Percentiles rank a stretch among this genome's conserved stretches.
Evolutionary conservation across 2,329 filamentous ascomycete species (phyloP).

Genomic region (Neoscytalidium dimidiatum): DNA sequence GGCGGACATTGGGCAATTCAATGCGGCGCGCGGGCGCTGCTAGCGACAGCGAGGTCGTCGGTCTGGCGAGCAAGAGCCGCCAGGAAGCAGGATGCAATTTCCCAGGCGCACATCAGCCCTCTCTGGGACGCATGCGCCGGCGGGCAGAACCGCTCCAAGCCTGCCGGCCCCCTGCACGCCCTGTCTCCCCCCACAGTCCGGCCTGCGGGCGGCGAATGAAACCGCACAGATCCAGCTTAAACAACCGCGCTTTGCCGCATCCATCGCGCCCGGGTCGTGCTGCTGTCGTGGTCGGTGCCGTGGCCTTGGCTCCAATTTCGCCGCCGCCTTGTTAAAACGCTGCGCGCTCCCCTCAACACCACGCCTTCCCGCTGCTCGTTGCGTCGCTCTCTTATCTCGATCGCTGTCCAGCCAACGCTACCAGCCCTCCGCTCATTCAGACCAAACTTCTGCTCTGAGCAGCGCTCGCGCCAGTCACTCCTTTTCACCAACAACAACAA

Average conservation of each 20-base stretch:
- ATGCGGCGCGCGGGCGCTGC: not conserved
- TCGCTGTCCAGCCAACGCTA: not conserved
- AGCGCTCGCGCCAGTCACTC: conserved; percentile 16
- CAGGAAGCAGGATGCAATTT: conserved; percentile 13
- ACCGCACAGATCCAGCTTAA: conserved; percentile 14
- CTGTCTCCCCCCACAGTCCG: conserved; percentile 4
- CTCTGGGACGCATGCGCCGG: conserved; percentile 13
- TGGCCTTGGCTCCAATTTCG: conserved; percentile 13
- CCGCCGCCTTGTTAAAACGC: conserved; percentile 11
- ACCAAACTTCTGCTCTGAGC: conserved; percentile 16
- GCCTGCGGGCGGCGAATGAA: not conserved
- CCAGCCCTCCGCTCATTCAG: conserved; percentile 17
- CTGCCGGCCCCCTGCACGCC: not conserved
- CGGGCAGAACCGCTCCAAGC: conserved; percentile 13
- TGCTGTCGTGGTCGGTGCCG: not conserved
- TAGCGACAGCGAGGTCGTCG: not conserved
- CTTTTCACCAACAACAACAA: not conserved
- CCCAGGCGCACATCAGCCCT: conserved; percentile 14
- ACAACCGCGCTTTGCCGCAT: not conserved
- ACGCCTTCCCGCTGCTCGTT: conserved; percentile 11
- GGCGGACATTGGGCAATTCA: not conserved
- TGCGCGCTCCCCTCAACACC: conserved; percentile 4
- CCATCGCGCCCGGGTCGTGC: not conserved
- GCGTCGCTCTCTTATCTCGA: conserved; percentile 5
- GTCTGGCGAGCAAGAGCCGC: not conserved